Percentiles rank a stretch among this genome's conserved stretches.
These are phyloP conservation scores for Piromyces sp. DNA, from an alignment of 192 early-diverging fungal genomes.

Conservation along the genomic window DNA sequence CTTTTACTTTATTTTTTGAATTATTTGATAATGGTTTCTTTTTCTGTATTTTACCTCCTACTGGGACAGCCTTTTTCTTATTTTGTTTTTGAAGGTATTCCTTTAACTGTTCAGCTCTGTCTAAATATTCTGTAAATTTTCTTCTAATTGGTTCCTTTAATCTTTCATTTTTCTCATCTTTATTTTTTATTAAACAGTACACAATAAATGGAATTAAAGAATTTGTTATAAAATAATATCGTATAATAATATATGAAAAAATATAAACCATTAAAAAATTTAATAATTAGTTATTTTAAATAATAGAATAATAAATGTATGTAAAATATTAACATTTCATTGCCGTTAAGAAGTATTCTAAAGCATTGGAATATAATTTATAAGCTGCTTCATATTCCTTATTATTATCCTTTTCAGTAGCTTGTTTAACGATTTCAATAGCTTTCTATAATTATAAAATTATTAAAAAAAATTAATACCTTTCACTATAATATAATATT, in stretches of 20 bases:
- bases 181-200: background rate
- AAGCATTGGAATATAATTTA: conserved; percentile 64
- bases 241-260: no score
- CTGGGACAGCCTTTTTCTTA: conserved; percentile 29
- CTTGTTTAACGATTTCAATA: conserved; percentile 78
- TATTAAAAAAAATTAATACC: no score
- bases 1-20: background rate
- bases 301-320: no score
- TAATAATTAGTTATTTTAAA: no score
- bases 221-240: background rate
- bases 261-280: no score
- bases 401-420: conserved; percentile 78
- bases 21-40: background rate
- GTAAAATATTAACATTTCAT: conserved; percentile 60
- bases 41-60: background rate
- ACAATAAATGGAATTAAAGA: background rate
- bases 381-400: conserved; percentile 83
- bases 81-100: conserved; percentile 52
- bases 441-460: conserved; percentile 27
- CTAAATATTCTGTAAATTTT: conserved; percentile 82
- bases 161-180: conserved; percentile 89
- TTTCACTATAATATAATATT: no score
- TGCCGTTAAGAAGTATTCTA: conserved; percentile 89
- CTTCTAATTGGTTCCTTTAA: conserved; percentile 67
- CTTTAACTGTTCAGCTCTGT: conserved; percentile 85